Conservation (phyloP, 164 flowering plant genomes). For the Stephania japonica region DNA sequence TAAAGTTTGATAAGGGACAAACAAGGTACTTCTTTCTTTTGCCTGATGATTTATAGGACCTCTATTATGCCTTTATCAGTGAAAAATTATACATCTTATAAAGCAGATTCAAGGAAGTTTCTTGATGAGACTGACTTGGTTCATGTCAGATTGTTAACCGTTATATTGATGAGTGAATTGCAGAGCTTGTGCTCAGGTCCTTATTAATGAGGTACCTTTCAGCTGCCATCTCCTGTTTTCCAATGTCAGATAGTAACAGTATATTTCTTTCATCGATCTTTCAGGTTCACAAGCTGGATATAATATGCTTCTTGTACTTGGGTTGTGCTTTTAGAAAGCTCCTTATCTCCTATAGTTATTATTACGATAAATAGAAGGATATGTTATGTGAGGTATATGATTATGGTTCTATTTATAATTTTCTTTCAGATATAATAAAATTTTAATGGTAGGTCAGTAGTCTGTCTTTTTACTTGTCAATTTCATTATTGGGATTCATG, state of each 20-base stretch:
- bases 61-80: neutral
- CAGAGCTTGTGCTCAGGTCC: constrained; percentile 98
- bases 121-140: constrained; percentile 7
- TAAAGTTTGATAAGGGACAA: constrained; percentile 85
- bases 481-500: neutral
- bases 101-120: neutral
- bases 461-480: neutral
- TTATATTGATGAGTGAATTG: constrained; percentile 86
- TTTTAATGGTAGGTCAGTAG: neutral
- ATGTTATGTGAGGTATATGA: constrained; percentile 72
- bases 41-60: constrained; percentile 35
- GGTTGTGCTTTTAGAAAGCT: constrained; percentile 91
- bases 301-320: constrained; percentile 93
- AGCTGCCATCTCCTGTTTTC: constrained; percentile 15
- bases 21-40: constrained; percentile 86
- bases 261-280: constrained; percentile 22
- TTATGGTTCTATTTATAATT: too few relatives aligned
- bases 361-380: constrained; percentile 96
- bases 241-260: neutral
- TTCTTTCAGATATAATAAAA: neutral
- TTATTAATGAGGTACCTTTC: constrained; percentile 63
- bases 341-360: constrained; percentile 85
- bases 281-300: constrained; percentile 96
- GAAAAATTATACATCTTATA: constrained; percentile 27
- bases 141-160: constrained; percentile 79